Base-by-base conservation (phyloP, 768 basidiomycete species). In the Candolleomyces efflorescens region DNA sequence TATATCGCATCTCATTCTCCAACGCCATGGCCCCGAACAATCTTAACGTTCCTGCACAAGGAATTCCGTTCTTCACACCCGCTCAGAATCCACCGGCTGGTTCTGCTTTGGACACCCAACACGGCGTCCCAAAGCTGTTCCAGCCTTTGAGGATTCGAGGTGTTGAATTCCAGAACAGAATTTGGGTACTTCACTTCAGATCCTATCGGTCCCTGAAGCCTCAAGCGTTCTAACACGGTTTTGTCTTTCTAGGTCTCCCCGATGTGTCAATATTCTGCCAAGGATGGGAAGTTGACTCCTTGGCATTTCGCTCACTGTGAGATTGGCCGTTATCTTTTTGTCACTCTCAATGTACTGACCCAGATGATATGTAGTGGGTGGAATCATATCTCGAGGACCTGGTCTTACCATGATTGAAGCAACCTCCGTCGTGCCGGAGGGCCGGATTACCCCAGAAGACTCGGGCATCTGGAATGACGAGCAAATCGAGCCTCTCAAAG, bases 381-480 rank as follows among this genome's bases (percentile, higher is more conserved):
- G 80, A 2, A 82, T 85, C 52, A 64, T 81, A 49, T 77, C 74
- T 5, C 80, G 82, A 13, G 75, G 75, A 3, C 81, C 87, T 0
- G 86, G 84, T 0, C 71, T 83, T 1, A 77, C 85, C 55, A 74
- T 84, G 45, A 70, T 87, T 22, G 90, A 92, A 69, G 88, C 87
- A 1, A 82, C 84, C 0, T 82, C 83, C 9, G 81, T 89, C n/a
- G 63, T 74, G 6, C 78, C 81, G 0, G 77, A 83, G 64, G 83
- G 83, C 3, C 77, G 86, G n/a, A 87, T 87, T 68, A 80, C 83
- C 0, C 85, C 88, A 1, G 75, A 86, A 59, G 88, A 88, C 57
- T 58, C 70, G 9, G 87, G 86, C 5, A 64, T 89, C 54, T 89
- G 87, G 87, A 69, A 75, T 22, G 87, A 87, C 59, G 72, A 73